A percentile compares a stretch with the other conserved stretches of the same genome.
phyloP scores from a whole-genome alignment of 164 flowering plant genomes.

The Kingdonia uniflora region DNA sequence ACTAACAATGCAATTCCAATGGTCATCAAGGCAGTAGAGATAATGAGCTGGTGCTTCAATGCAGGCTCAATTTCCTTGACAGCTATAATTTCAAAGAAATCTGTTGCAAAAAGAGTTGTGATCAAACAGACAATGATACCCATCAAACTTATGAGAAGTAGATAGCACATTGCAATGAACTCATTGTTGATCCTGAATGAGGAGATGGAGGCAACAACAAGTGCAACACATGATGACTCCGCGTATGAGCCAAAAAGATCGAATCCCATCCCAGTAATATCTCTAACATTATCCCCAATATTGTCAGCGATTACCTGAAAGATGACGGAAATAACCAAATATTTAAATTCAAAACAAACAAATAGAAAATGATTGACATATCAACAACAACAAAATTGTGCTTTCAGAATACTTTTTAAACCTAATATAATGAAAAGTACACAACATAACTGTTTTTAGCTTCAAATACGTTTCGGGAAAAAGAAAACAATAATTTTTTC shows the following conservation, averaged over 20 bases:
- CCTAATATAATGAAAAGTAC: too few species aligned
- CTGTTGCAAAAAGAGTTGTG: slow-evolving; percentile 54
- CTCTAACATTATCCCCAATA: slow-evolving; percentile 66
- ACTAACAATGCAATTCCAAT: slow-evolving; percentile 35
- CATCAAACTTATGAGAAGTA: slow-evolving; percentile 38
- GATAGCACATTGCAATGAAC: slow-evolving; percentile 35
- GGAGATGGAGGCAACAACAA: slow-evolving; percentile 50
- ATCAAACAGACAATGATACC: slow-evolving; percentile 46
- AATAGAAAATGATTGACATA: too few species aligned
- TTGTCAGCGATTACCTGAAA: slow-evolving; percentile 79
- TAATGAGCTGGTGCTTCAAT: slow-evolving; percentile 38
- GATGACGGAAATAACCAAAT: background rate
- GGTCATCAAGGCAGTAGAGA: slow-evolving; percentile 47
- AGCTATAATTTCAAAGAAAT: slow-evolving; percentile 39
- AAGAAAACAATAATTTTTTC: too few species aligned
- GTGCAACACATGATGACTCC: slow-evolving; percentile 50
- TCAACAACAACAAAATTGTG: too few species aligned
- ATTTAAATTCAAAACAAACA: too few species aligned
- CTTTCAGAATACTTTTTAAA: too few species aligned
- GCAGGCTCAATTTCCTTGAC: slow-evolving; percentile 49
- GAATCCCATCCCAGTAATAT: slow-evolving; percentile 57
- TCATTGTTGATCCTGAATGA: slow-evolving; percentile 47
- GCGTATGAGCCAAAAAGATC: slow-evolving; percentile 57
- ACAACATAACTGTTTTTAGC: too few species aligned
- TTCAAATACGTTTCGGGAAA: too few species aligned